A percentile compares a stretch with the other conserved stretches of the same genome.
These are phyloP conservation scores for Carex pumila DNA, from an alignment of 176 grass and related monocot species.

Conservation along the genomic window DNA sequence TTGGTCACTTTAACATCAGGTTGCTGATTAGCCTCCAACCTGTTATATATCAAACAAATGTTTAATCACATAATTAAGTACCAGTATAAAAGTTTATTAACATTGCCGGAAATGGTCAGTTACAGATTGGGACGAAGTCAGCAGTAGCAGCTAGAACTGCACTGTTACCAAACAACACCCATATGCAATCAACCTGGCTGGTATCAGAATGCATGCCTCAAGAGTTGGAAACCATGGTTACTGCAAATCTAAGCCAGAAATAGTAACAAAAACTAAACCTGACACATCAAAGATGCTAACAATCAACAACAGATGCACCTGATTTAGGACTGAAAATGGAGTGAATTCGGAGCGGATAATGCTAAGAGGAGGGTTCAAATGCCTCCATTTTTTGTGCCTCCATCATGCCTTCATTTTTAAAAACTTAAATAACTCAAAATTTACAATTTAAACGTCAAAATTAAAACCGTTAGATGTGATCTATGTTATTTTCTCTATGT, in stretches of 20 bases:
- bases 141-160: background rate
- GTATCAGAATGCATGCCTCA: background rate
- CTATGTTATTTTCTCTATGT: too few species aligned
- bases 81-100: background rate
- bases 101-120: background rate
- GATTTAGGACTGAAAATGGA: conserved; percentile 13
- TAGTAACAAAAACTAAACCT: conserved; percentile 36
- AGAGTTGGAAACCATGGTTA: background rate
- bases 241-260: background rate
- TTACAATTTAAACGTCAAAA: too few species aligned
- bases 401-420: too few species aligned
- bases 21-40: conserved; percentile 81
- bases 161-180: background rate
- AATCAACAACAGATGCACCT: conserved; percentile 56
- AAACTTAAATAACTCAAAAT: too few species aligned
- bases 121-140: background rate
- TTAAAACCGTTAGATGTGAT: too few species aligned
- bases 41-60: conserved; percentile 20
- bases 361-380: too few species aligned
- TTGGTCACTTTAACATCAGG: conserved; percentile 77
- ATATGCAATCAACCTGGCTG: background rate
- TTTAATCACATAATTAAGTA: background rate
- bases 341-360: too few species aligned
- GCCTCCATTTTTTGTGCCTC: too few species aligned
- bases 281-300: conserved; percentile 86